Conservation (phyloP, 1,284 basidiomycete species). For the Fomes fomentarius region DNA sequence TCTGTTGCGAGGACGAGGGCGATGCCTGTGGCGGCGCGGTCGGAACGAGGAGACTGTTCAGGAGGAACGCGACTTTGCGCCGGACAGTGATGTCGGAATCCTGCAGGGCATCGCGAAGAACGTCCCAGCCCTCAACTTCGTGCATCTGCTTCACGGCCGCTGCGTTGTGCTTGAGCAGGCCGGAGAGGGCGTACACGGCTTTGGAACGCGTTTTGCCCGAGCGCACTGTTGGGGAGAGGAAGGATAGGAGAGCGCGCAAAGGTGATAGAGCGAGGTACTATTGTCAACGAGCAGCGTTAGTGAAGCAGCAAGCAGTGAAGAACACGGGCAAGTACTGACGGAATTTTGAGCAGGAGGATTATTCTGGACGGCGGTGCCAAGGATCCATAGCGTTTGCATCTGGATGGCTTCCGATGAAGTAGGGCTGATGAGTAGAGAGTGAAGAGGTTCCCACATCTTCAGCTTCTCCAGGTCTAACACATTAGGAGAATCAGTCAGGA, state of each 20-base stretch:
- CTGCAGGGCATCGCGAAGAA: conserved; percentile 62
- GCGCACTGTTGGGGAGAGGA: conserved; percentile 56
- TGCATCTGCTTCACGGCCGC: conserved; percentile 67
- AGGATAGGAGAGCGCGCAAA: conserved; percentile 65
- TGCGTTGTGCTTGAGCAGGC: conserved; percentile 83
- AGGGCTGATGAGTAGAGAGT: conserved; percentile 63
- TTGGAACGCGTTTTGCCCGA: conserved; percentile 71
- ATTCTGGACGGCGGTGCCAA: conserved; percentile 95
- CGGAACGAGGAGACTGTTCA: conserved; percentile 79
- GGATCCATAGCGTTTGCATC: conserved; percentile 85
- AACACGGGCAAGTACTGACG: conserved; percentile 50
- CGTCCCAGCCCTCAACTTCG: conserved; percentile 69
- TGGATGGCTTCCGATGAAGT: conserved; percentile 65
- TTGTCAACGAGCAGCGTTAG: not conserved
- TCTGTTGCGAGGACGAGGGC: not conserved
- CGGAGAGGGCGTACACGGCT: conserved; percentile 87
- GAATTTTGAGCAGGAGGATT: conserved; percentile 89
- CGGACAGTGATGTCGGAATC: conserved; percentile 83
- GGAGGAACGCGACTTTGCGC: conserved; percentile 85
- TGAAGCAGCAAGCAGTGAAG: too few species aligned
- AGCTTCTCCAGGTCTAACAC: conserved; percentile 77
- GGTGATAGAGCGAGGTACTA: conserved; percentile 80
- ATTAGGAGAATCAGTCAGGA: not conserved
- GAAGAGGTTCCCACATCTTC: conserved; percentile 86
- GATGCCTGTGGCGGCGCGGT: conserved; percentile 20